phyloP scores from a whole-genome alignment of 768 basidiomycete species.

The Mycena amicta region DNA sequence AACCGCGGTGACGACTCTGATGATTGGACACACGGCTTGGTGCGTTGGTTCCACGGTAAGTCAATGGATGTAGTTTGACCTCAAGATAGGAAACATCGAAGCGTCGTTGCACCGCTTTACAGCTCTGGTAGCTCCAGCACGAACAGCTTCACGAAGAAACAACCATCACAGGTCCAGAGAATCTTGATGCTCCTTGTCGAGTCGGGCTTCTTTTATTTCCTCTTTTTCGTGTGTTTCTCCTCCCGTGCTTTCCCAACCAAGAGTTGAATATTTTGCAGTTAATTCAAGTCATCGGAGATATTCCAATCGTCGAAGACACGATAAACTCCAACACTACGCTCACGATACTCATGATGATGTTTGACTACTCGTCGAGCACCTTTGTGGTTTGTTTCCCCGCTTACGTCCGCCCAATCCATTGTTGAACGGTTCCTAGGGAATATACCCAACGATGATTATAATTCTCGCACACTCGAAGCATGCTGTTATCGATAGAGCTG shows the following conservation, averaged over 20 bases:
- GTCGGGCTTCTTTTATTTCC: constrained; percentile 12
- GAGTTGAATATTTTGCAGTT: not conserved
- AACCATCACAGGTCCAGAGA: not conserved
- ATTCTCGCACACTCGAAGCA: constrained; percentile 12
- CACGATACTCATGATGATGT: not conserved
- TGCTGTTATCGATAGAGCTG: not conserved
- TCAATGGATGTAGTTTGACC: not conserved
- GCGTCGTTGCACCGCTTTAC: not conserved
- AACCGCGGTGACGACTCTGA: constrained; percentile 4
- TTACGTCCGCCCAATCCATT: not conserved
- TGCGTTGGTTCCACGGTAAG: not conserved
- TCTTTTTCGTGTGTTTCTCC: constrained; percentile 11
- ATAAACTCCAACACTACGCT: not conserved
- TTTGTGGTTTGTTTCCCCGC: constrained; percentile 1
- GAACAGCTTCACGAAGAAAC: not conserved
- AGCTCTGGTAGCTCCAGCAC: not conserved
- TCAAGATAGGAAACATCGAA: not conserved
- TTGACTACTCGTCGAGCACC: constrained; percentile 4
- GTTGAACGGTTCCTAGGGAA: not conserved
- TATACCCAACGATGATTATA: constrained; percentile 9
- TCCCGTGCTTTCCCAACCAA: not conserved
- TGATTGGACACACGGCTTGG: constrained; percentile 9
- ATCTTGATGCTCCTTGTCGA: constrained; percentile 9
- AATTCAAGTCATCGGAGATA: not conserved
- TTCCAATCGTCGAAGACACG: not conserved